Percentiles rank a stretch among this genome's conserved stretches.
Conservation (phyloP, 2,329 filamentous ascomycete genomes). For the Lasiodiplodia sp. region DNA sequence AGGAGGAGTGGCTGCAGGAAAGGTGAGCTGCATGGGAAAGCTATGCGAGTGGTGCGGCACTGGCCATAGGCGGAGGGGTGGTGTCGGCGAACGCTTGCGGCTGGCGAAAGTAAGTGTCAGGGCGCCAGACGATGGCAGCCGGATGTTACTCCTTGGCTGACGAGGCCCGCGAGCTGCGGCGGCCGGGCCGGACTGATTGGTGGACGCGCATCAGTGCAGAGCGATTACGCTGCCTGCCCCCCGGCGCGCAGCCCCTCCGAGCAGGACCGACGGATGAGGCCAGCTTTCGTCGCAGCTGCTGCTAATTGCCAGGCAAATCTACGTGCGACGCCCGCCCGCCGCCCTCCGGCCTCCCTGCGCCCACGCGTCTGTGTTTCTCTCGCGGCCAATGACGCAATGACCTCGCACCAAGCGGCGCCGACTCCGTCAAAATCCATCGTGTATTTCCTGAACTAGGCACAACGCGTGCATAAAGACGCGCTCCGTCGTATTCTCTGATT, state of each 20-base stretch:
- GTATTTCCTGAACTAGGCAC: slow-evolving; percentile 14
- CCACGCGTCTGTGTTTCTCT: slow-evolving; percentile 3
- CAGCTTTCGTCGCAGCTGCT: slow-evolving; percentile 11
- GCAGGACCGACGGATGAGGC: slow-evolving; percentile 25
- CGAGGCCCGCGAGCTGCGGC: slow-evolving; percentile 19
- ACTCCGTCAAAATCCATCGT: not conserved
- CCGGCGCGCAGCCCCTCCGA: slow-evolving; percentile 13
- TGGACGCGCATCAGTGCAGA: slow-evolving; percentile 5
- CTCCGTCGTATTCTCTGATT: slow-evolving; percentile 4
- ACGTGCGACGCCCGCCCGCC: not conserved
- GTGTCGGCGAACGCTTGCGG: slow-evolving; percentile 22
- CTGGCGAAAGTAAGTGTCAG: slow-evolving; percentile 12
- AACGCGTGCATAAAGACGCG: slow-evolving; percentile 9
- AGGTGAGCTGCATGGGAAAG: slow-evolving; percentile 19
- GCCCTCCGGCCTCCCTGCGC: not conserved
- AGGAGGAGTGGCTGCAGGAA: slow-evolving; percentile 17
- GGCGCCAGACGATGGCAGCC: slow-evolving; percentile 14
- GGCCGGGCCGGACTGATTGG: slow-evolving; percentile 24
- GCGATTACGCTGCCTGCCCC: slow-evolving; percentile 20
- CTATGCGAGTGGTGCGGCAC: slow-evolving; percentile 24
- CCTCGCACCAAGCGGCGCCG: not conserved
- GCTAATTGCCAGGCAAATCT: slow-evolving; percentile 17
- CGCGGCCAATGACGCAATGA: slow-evolving; percentile 10
- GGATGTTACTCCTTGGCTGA: slow-evolving; percentile 25
- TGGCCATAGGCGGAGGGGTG: slow-evolving; percentile 25